Evolutionary conservation across 768 basidiomycete genomes (phyloP).

Genomic region (Chalciporus pseudorubinellus): DNA sequence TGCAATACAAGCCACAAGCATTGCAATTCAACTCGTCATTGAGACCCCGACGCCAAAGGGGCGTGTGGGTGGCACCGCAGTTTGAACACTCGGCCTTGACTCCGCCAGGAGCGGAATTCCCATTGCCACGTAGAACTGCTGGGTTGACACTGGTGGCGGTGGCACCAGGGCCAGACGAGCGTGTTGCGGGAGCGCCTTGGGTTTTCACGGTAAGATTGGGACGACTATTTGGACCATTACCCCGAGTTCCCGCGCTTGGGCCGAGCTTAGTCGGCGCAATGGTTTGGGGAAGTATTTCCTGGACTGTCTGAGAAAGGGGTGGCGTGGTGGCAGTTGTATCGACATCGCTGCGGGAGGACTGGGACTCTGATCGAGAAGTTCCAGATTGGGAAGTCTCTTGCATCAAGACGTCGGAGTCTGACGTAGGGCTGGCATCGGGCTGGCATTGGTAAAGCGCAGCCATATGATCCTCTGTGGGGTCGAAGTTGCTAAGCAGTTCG

Average conservation of each 20-base stretch:
- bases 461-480: slow-evolving; percentile 20
- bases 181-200: slow-evolving; percentile 41
- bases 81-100: slow-evolving; percentile 85
- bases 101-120: slow-evolving; percentile 48
- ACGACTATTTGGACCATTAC: slow-evolving; percentile 43
- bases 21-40: slow-evolving; percentile 91
- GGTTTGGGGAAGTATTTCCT: slow-evolving; percentile 47
- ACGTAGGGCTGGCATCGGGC: slow-evolving; percentile 1
- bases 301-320: slow-evolving; percentile 38
- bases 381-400: slow-evolving; percentile 21
- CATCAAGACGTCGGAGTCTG: slow-evolving; percentile 28
- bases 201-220: slow-evolving; percentile 66
- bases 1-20: slow-evolving; percentile 85
- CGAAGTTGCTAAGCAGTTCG: slow-evolving; percentile 54
- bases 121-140: slow-evolving; percentile 33
- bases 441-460: slow-evolving; percentile 4
- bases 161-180: slow-evolving; percentile 61
- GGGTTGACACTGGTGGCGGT: slow-evolving; percentile 59
- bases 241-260: slow-evolving; percentile 49
- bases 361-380: slow-evolving; percentile 12
- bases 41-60: slow-evolving; percentile 81
- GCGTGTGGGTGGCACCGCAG: slow-evolving; percentile 86
- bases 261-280: slow-evolving; percentile 59
- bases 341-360: slow-evolving; percentile 1
- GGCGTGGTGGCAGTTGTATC: slow-evolving; percentile 23